Percentiles rank a stretch among this genome's conserved stretches.
Evolutionary conservation across 768 basidiomycete species (phyloP).

Genomic region (Hericium erinaceus): DNA sequence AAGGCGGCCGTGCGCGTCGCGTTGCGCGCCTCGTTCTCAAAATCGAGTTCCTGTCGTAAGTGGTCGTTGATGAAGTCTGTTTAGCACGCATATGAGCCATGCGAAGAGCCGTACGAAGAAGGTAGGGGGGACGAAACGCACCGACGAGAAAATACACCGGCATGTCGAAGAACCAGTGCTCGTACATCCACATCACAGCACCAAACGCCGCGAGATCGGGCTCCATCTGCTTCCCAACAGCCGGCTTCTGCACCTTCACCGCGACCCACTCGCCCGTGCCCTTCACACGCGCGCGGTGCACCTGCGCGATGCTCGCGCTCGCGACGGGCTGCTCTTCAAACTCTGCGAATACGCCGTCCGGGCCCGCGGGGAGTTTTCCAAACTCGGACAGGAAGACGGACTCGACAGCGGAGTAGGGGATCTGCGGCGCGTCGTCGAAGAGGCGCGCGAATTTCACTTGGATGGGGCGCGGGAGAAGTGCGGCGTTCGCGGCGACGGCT

Average conservation of each 20-base stretch:
- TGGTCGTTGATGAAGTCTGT: conserved; percentile 76
- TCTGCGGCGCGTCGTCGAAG: conserved; percentile 79
- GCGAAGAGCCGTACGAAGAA: too few relatives aligned
- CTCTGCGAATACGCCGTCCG: conserved; percentile 65
- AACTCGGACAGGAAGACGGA: conserved; percentile 64
- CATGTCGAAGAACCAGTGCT: conserved; percentile 75
- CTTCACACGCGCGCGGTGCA: conserved; percentile 63
- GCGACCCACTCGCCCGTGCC: conserved; percentile 57
- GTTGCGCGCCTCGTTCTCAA: conserved; percentile 71
- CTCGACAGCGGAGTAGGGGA: conserved; percentile 61
- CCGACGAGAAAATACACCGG: conserved; percentile 77
- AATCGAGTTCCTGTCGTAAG: conserved; percentile 77
- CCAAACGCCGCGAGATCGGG: conserved; percentile 70
- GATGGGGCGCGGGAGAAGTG: conserved; percentile 74
- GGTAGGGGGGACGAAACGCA: conserved; percentile 63
- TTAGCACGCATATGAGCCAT: too few relatives aligned
- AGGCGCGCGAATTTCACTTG: conserved; percentile 74
- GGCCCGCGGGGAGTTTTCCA: conserved; percentile 52
- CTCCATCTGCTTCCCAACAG: conserved; percentile 76
- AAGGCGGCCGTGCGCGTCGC: conserved; percentile 60
- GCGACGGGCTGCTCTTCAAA: conserved; percentile 76
- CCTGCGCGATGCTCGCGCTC: conserved; percentile 88
- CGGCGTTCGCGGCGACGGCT: conserved; percentile 78
- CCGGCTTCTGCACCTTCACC: conserved; percentile 90
- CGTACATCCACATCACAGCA: conserved; percentile 72